A percentile compares a stretch with the other conserved stretches of the same genome.
phyloP scores from a whole-genome alignment of 768 basidiomycete genomes.

The Saitozyma podzolica region DNA sequence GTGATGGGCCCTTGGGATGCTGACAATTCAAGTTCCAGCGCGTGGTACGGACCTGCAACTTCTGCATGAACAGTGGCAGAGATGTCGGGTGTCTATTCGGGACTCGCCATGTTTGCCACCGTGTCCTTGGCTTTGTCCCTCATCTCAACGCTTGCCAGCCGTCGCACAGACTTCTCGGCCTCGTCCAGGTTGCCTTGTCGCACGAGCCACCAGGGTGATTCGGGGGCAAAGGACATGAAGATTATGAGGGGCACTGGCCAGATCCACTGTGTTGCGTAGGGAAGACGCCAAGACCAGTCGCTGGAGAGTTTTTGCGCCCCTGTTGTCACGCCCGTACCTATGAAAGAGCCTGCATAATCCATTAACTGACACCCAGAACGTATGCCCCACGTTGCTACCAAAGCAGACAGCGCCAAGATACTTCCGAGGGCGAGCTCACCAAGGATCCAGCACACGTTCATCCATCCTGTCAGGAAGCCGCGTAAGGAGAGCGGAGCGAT shows the following conservation, averaged over 20 bases:
- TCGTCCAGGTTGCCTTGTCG: conserved; percentile 40
- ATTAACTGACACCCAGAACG: conserved; percentile 19
- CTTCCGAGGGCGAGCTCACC: conserved; percentile 47
- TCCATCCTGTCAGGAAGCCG: conserved; percentile 39
- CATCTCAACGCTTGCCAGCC: conserved; percentile 26
- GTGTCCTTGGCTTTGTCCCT: conserved; percentile 23
- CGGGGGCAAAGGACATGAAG: conserved; percentile 46
- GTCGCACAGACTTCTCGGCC: conserved; percentile 29
- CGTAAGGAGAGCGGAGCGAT: conserved; percentile 47
- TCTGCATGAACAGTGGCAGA: conserved; percentile 15
- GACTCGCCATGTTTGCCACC: conserved; percentile 44
- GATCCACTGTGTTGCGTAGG: conserved; percentile 44
- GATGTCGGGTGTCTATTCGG: no score
- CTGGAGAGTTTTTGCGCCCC: not conserved
- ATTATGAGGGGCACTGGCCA: conserved; percentile 44
- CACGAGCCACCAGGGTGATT: conserved; percentile 50
- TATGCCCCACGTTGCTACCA: conserved; percentile 32
- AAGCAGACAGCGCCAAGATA: conserved; percentile 21
- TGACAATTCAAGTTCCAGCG: conserved; percentile 14
- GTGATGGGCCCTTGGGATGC: conserved; percentile 28
- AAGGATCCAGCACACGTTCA: conserved; percentile 50
- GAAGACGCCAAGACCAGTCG: conserved; percentile 27
- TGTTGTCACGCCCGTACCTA: conserved; percentile 4
- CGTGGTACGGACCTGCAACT: conserved; percentile 25
- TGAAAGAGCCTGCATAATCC: conserved; percentile 13